Percentiles rank a stretch among this genome's conserved stretches.
phyloP scores from a whole-genome alignment of 2,329 filamentous ascomycete genomes.

The Monilinia polystroma region DNA sequence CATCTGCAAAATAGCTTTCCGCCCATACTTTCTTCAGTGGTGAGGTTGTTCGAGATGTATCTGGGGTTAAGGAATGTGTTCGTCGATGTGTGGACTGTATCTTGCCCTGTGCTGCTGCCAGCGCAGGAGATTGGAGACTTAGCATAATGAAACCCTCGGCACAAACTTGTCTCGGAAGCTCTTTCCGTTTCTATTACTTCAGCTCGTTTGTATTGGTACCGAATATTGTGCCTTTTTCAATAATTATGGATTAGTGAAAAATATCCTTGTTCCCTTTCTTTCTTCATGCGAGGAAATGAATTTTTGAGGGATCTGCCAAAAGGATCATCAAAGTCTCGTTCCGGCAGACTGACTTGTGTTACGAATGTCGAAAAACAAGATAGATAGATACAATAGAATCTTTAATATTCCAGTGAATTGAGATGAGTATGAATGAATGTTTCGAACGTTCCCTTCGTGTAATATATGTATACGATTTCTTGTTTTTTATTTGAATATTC shows the following conservation, averaged over 20 bases:
- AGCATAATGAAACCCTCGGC: constrained; percentile 26
- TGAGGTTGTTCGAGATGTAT: constrained; percentile 24
- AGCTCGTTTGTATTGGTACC: constrained; percentile 11
- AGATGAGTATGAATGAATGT: neutral
- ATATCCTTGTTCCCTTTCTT: constrained; percentile 18
- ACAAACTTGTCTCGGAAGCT: constrained; percentile 26
- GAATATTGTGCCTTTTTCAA: constrained; percentile 1
- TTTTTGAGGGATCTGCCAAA: neutral
- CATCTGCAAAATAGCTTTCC: constrained; percentile 33
- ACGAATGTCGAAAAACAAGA: neutral
- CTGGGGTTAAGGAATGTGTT: constrained; percentile 25
- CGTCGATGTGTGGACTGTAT: constrained; percentile 20
- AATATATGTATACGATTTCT: neutral
- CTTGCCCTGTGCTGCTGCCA: constrained; percentile 22
- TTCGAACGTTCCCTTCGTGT: constrained; percentile 1
- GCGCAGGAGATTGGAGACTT: constrained; percentile 24
- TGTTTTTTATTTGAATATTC: neutral
- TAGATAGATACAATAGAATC: neutral
- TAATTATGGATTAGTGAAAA: constrained; percentile 13
- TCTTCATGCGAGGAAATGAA: constrained; percentile 19
- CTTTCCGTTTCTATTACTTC: constrained; percentile 27
- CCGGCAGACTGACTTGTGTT: neutral
- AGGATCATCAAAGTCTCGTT: constrained; percentile 1
- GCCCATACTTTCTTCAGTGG: constrained; percentile 34
- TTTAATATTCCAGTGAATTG: neutral